Evolutionary conservation across 2,329 filamentous ascomycete genomes (phyloP).

Genomic region (Xylaria sp.): DNA sequence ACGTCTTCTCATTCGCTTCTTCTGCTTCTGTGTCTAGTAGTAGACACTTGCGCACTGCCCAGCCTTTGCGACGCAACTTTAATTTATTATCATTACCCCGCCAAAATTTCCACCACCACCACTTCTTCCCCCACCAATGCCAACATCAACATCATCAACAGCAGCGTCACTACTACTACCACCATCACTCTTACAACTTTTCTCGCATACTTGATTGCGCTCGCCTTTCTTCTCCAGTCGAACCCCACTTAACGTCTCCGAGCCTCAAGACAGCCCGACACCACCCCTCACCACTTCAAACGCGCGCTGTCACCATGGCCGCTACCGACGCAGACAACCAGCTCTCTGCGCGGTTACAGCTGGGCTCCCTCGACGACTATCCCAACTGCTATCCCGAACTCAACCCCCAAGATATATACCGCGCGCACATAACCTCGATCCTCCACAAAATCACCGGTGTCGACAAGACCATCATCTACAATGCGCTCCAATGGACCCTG

Average conservation of each 20-base stretch:
- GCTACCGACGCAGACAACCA: constrained; percentile 39
- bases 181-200: not conserved
- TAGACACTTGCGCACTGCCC: constrained; percentile 25
- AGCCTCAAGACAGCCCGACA: not conserved
- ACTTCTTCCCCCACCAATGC: not conserved
- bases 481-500: constrained; percentile 80
- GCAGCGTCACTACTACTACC: not conserved
- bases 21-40: constrained; percentile 4
- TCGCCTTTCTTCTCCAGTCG: not conserved
- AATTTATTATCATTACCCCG: constrained; percentile 33
- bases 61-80: constrained; percentile 34
- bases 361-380: constrained; percentile 54
- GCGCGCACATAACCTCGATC: constrained; percentile 77
- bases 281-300: constrained; percentile 12
- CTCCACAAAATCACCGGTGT: constrained; percentile 76
- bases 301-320: constrained; percentile 40
- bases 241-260: not conserved
- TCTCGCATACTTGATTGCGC: not conserved
- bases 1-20: constrained; percentile 30
- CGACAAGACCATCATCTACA: constrained; percentile 76
- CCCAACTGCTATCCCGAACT: constrained; percentile 71
- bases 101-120: constrained; percentile 22
- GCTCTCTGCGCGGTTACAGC: constrained; percentile 43
- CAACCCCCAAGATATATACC: constrained; percentile 84
- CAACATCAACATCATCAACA: not conserved